Evolutionary conservation across 441 rosid species (phyloP).

Genomic region (Syzygium malaccense): DNA sequence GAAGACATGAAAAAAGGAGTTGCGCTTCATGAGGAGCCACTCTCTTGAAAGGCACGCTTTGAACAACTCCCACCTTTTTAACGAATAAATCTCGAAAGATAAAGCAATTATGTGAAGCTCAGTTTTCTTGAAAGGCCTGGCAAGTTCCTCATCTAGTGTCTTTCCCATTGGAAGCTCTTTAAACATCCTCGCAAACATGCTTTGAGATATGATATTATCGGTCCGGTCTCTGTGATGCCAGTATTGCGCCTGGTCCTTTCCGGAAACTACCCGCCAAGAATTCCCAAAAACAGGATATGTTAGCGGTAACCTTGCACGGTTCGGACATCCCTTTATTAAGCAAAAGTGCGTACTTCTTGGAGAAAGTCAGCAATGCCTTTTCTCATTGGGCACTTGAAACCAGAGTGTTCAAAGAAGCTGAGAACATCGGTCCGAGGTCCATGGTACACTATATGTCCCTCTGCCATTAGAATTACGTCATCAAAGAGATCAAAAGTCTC

Average conservation of each 20-base stretch:
- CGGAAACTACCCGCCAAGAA: background rate
- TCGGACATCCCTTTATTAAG: background rate
- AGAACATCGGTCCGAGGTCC: background rate
- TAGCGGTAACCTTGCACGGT: background rate
- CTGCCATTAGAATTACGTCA: background rate
- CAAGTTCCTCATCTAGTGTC: background rate
- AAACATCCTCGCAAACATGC: background rate
- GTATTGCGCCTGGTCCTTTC: background rate
- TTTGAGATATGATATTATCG: background rate
- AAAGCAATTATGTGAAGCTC: background rate
- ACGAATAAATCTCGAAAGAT: background rate
- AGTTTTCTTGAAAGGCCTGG: background rate
- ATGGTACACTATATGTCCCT: background rate
- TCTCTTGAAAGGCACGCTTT: background rate
- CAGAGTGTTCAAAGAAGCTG: background rate
- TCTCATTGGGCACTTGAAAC: background rate
- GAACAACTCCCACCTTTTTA: background rate
- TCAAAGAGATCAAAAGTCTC: background rate
- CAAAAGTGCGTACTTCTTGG: background rate
- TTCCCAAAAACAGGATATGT: background rate
- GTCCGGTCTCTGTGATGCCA: background rate
- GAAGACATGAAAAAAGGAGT: background rate
- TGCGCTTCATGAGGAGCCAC: slow-evolving; percentile 4
- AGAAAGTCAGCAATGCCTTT: background rate
- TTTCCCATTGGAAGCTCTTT: background rate